Evolutionary conservation across 2,329 filamentous ascomycete species (phyloP).

Genomic region (Sclerotinia spermophila): DNA sequence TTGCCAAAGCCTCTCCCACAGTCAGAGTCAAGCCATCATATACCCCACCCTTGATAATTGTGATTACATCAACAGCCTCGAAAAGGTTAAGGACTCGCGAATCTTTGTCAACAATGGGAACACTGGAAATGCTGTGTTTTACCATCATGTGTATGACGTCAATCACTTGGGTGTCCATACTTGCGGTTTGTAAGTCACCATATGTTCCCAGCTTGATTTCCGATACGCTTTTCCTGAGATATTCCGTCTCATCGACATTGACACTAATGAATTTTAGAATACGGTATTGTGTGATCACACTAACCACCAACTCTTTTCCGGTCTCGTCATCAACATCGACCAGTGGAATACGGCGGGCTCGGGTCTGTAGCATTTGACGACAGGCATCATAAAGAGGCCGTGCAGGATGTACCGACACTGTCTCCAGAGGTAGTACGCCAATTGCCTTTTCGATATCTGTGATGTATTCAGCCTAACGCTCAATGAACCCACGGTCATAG

Average conservation of each 20-base stretch:
- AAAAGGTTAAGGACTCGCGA: constrained; percentile 87
- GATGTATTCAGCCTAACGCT: constrained; percentile 23
- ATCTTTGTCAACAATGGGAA: constrained; percentile 83
- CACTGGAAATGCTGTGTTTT: constrained; percentile 86
- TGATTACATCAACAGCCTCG: constrained; percentile 95
- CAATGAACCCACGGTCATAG: constrained; percentile 1
- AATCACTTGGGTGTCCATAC: constrained; percentile 87
- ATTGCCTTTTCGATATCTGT: constrained; percentile 93
- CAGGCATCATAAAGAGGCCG: constrained; percentile 92
- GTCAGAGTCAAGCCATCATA: constrained; percentile 87
- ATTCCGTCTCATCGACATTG: constrained; percentile 79
- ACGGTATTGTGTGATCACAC: constrained; percentile 95
- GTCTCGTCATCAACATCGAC: constrained; percentile 95
- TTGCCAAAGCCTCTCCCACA: constrained; percentile 85
- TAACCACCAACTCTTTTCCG: constrained; percentile 85
- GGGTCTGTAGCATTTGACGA: constrained; percentile 87
- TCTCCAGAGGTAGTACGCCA: constrained; percentile 86
- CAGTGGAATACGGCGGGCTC: constrained; percentile 87
- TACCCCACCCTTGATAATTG: constrained; percentile 85
- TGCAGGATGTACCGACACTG: constrained; percentile 90
- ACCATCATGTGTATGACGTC: constrained; percentile 94
- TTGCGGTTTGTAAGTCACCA: constrained; percentile 71
- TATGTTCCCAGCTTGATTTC: constrained; percentile 88
- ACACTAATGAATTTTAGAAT: constrained; percentile 99
- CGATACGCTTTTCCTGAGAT: constrained; percentile 79